phyloP scores from a whole-genome alignment of 495 filamentous ascomycete species.

The Annulohypoxylon stygium region DNA sequence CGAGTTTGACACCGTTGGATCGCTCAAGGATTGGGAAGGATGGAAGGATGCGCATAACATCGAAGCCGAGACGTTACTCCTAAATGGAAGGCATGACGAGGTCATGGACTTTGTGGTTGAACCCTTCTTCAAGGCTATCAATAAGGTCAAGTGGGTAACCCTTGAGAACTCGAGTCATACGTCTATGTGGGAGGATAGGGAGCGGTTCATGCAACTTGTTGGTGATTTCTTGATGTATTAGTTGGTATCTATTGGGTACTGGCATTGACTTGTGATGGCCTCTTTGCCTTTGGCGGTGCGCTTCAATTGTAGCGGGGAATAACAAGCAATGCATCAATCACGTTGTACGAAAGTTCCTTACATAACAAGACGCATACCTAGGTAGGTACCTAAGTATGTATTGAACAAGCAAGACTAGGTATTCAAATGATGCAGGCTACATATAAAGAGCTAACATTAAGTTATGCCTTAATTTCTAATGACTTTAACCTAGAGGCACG shows the following conservation, averaged over 20 bases:
- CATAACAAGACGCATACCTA: too few relatives aligned
- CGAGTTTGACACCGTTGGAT: constrained; percentile 60
- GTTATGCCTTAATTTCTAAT: too few relatives aligned
- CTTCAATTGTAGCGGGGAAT: too few relatives aligned
- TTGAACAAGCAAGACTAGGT: too few relatives aligned
- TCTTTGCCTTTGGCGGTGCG: too few relatives aligned
- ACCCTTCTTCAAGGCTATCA: constrained; percentile 58
- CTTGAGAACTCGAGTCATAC: constrained; percentile 62
- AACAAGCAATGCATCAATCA: too few relatives aligned
- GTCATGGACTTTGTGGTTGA: constrained; percentile 56
- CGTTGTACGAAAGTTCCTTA: too few relatives aligned
- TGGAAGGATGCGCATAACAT: constrained; percentile 54
- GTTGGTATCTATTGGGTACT: neutral
- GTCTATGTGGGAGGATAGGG: constrained; percentile 60
- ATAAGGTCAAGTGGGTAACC: constrained; percentile 62
- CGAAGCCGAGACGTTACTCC: constrained; percentile 56
- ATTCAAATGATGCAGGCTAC: too few relatives aligned
- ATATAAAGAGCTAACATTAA: too few relatives aligned
- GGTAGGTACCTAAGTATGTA: too few relatives aligned
- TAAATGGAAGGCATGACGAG: constrained; percentile 66
- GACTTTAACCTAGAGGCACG: too few relatives aligned
- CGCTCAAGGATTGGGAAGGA: constrained; percentile 58
- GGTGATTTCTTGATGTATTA: constrained; percentile 28
- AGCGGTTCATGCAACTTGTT: constrained; percentile 53
- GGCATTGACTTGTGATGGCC: too few relatives aligned